Conservation (phyloP, 805 yeast genomes). For the Pichia paraexigua region DNA sequence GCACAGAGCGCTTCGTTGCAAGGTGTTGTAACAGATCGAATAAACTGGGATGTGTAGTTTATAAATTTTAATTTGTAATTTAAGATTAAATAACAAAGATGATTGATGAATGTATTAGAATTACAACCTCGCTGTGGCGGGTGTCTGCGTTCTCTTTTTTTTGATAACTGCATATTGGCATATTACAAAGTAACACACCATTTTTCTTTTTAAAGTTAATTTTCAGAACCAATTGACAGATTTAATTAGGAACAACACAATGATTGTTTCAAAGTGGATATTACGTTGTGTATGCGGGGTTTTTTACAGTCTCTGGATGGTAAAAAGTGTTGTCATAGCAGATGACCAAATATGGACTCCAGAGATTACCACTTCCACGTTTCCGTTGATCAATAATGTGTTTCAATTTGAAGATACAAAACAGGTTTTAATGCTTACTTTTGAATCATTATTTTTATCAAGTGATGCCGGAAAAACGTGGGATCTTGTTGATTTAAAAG, state of each 20-base stretch:
- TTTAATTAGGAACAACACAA: background rate
- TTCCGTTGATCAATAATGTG: constrained; percentile 9
- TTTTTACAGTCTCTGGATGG: background rate
- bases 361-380: constrained; percentile 13
- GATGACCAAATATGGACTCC: constrained; percentile 14
- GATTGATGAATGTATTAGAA: background rate
- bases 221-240: background rate
- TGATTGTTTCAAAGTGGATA: background rate
- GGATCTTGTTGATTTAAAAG: constrained; percentile 24
- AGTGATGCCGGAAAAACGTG: constrained; percentile 46
- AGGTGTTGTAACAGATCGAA: background rate
- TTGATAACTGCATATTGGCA: too few species aligned
- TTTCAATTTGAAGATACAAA: constrained; percentile 50
- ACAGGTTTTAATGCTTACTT: constrained; percentile 30
- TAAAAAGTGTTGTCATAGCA: background rate
- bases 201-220: background rate
- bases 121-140: background rate
- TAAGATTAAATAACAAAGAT: too few species aligned
- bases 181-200: too few species aligned
- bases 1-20: constrained; percentile 5
- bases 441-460: constrained; percentile 30
- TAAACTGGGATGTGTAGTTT: background rate
- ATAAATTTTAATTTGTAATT: background rate
- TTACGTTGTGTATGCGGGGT: background rate
- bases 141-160: too few species aligned